These are phyloP conservation scores for Aspergillus panamensis DNA, from an alignment of 495 filamentous ascomycete species.

Conservation along the genomic window DNA sequence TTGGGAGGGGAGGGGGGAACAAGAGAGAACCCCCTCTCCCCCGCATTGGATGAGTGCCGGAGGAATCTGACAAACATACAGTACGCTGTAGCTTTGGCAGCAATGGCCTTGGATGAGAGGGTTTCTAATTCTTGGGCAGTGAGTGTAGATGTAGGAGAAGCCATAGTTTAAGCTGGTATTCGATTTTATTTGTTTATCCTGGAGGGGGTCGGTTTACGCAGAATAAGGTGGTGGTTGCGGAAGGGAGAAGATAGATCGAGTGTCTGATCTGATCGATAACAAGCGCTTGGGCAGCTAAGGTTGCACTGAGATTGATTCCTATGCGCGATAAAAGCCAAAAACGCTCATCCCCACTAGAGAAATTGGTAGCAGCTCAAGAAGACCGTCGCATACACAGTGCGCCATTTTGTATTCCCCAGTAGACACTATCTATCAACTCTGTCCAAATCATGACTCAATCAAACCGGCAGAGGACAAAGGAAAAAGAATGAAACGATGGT, in stretches of 20 bases:
- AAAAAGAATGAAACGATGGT: not conserved
- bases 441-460: not conserved
- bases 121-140: slow-evolving; percentile 55
- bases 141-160: slow-evolving; percentile 42
- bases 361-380: not conserved
- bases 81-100: slow-evolving; percentile 74
- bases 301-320: not conserved
- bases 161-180: slow-evolving; percentile 17
- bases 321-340: slow-evolving; percentile 2
- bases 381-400: not conserved
- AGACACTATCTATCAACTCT: not conserved
- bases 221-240: not conserved
- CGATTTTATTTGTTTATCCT: not conserved
- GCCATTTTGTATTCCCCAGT: not conserved
- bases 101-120: slow-evolving; percentile 55
- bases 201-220: too few species aligned
- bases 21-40: not conserved
- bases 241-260: not conserved
- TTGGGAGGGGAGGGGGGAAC: not conserved
- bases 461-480: not conserved
- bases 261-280: not conserved
- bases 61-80: slow-evolving; percentile 43
- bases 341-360: not conserved
- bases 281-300: not conserved
- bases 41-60: not conserved